Evolutionary conservation across 805 yeast species (phyloP).

Genomic region (Schwanniomyces polymorphus): DNA sequence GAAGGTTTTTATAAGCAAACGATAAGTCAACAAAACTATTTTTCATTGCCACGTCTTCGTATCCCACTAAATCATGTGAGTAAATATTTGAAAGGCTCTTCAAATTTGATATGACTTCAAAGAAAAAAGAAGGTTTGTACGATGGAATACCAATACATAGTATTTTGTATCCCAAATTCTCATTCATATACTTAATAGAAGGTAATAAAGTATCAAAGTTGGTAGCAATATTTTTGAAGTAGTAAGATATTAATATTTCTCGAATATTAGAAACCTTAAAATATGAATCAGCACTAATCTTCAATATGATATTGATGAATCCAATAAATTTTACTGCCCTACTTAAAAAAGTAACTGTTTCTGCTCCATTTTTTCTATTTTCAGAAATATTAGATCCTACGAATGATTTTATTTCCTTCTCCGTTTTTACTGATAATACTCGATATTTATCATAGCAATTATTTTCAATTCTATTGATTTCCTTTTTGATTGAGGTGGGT

Average conservation of each 20-base stretch:
- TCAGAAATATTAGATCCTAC: not conserved
- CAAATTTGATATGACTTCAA: conserved; percentile 16
- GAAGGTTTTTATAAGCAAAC: conserved; percentile 13
- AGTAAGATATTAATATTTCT: not conserved
- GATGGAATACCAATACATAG: conserved; percentile 21
- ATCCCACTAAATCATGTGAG: conserved; percentile 1
- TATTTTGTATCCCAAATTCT: conserved; percentile 10
- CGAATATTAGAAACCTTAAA: conserved; percentile 7
- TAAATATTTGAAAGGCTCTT: conserved; percentile 9
- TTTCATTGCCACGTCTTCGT: not conserved
- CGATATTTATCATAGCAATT: not conserved
- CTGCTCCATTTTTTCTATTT: not conserved
- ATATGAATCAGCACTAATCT: conserved; percentile 10
- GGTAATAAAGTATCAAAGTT: not conserved
- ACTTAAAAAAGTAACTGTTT: not conserved
- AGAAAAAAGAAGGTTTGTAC: conserved; percentile 20
- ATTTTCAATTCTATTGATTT: not conserved
- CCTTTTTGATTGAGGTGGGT: not conserved
- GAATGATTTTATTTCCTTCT: not conserved
- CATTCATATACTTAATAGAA: conserved; percentile 6
- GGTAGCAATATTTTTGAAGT: not conserved
- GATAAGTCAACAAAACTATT: conserved; percentile 3
- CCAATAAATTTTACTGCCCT: conserved; percentile 2
- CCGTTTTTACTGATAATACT: not conserved
- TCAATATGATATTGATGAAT: conserved; percentile 7